Conservation (phyloP, 768 basidiomycete species). For the Tulasnella sp. region DNA sequence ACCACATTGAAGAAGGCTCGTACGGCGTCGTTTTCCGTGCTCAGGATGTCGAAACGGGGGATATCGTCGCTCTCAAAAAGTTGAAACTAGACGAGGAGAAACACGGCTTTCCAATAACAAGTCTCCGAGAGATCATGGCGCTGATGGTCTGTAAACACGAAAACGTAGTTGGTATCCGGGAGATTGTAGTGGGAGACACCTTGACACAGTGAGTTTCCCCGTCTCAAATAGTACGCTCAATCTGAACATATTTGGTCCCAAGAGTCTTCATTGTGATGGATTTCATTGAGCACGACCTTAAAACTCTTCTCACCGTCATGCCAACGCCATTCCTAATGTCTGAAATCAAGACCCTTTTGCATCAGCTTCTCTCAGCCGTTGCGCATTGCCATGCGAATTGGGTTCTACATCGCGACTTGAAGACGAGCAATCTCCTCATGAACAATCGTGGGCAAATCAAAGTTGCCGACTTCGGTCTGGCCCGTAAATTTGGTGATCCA, state of each 20-base stretch:
- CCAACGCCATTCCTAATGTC: slow-evolving; percentile 94
- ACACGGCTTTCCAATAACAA: slow-evolving; percentile 97
- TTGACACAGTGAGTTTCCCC: slow-evolving; percentile 84
- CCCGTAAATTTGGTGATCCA: slow-evolving; percentile 93
- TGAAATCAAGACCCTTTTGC: slow-evolving; percentile 95
- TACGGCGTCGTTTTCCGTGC: slow-evolving; percentile 99
- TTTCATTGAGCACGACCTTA: slow-evolving; percentile 99
- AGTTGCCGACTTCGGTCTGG: slow-evolving; percentile 97
- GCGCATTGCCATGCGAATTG: slow-evolving; percentile 92
- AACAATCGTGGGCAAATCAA: slow-evolving; percentile 99
- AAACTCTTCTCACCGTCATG: slow-evolving; percentile 91
- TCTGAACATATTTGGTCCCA: not conserved
- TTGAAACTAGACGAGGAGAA: slow-evolving; percentile 98
- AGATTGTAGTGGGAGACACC: slow-evolving; percentile 97
- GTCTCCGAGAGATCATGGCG: slow-evolving; percentile 90
- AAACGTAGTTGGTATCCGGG: slow-evolving; percentile 94
- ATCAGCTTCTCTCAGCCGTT: slow-evolving; percentile 89
- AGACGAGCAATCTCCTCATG: slow-evolving; percentile 97
- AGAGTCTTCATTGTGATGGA: slow-evolving; percentile 99
- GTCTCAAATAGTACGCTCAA: not conserved
- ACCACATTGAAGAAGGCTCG: slow-evolving; percentile 97
- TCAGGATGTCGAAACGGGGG: slow-evolving; percentile 86
- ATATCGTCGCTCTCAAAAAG: slow-evolving; percentile 96
- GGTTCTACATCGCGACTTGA: slow-evolving; percentile 96
- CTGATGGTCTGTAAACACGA: slow-evolving; percentile 92